These are phyloP conservation scores for Calocybe cyanea DNA, from an alignment of 768 basidiomycete species.

Conservation along the genomic window DNA sequence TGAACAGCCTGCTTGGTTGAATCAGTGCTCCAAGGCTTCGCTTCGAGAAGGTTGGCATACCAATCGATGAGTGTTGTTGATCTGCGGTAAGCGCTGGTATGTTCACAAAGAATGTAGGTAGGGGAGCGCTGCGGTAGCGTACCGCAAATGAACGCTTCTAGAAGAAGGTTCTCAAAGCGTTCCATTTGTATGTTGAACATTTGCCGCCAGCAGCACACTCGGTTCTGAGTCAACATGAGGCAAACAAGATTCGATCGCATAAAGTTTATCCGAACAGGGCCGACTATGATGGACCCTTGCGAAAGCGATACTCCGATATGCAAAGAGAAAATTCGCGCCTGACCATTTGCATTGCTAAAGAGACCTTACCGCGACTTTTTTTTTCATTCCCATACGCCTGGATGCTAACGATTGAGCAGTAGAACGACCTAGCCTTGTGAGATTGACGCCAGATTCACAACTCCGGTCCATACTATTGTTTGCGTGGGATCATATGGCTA, in stretches of 20 bases:
- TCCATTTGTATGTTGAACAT: slow-evolving; percentile 10
- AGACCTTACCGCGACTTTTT: too few relatives aligned
- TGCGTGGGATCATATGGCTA: too few relatives aligned
- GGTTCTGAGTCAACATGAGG: slow-evolving; percentile 20
- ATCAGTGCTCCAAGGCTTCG: not conserved
- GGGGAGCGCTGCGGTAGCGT: slow-evolving; percentile 3
- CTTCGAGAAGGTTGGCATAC: slow-evolving; percentile 5
- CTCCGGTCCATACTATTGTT: too few relatives aligned
- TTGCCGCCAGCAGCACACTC: slow-evolving; percentile 10
- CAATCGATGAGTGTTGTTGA: slow-evolving; percentile 5
- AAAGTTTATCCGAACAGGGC: slow-evolving; percentile 3
- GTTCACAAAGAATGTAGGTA: slow-evolving; percentile 4
- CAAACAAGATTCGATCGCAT: slow-evolving; percentile 12
- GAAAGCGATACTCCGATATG: not conserved
- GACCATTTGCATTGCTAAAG: too few relatives aligned
- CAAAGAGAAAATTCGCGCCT: too few relatives aligned
- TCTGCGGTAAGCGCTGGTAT: slow-evolving; percentile 1
- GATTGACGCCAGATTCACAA: too few relatives aligned
- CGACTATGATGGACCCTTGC: not conserved
- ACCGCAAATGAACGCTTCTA: slow-evolving; percentile 11
- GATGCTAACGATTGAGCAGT: too few relatives aligned
- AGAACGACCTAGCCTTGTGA: too few relatives aligned
- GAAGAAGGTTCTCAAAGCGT: slow-evolving; percentile 6
- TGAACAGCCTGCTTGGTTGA: slow-evolving; percentile 6
- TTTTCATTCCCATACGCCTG: too few relatives aligned